These are phyloP conservation scores for Neurospora sp. DNA, from an alignment of 495 filamentous ascomycete genomes.

Conservation along the genomic window DNA sequence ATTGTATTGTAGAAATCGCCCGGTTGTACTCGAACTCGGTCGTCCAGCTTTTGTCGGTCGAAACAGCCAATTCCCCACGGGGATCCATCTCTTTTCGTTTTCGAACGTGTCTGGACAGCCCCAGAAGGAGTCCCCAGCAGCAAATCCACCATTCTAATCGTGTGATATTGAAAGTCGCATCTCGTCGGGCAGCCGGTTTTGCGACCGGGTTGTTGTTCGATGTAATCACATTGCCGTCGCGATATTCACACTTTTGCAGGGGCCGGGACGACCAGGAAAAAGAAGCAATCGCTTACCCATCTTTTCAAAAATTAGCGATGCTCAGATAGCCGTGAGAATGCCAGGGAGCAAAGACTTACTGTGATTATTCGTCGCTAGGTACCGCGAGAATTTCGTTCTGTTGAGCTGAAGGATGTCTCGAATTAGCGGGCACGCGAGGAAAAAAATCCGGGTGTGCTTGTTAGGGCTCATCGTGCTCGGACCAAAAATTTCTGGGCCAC, in stretches of 20 bases:
- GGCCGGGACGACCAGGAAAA: not conserved
- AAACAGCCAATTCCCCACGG: not conserved
- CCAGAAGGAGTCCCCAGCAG: not conserved
- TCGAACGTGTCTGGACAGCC: not conserved
- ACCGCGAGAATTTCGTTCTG: slow-evolving; percentile 20
- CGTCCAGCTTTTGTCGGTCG: not conserved
- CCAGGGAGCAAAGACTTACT: slow-evolving; percentile 24
- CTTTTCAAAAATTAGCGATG: slow-evolving; percentile 23
- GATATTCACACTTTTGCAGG: not conserved
- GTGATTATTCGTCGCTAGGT: slow-evolving; percentile 26
- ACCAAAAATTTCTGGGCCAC: slow-evolving; percentile 5
- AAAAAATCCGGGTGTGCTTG: slow-evolving; percentile 27
- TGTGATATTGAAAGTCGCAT: not conserved
- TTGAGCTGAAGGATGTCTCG: slow-evolving; percentile 19
- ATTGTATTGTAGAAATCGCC: not conserved
- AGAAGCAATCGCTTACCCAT: slow-evolving; percentile 38
- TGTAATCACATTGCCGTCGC: not conserved
- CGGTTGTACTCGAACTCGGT: not conserved
- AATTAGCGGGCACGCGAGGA: slow-evolving; percentile 23
- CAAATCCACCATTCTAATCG: not conserved
- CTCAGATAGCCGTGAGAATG: not conserved
- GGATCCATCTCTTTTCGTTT: not conserved
- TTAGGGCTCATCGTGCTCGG: slow-evolving; percentile 25
- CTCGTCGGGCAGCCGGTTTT: not conserved
- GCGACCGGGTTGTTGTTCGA: not conserved